These are phyloP conservation scores for Ocimum tenuiflorum DNA, from an alignment of 257 asterid genomes.

Conservation along the genomic window DNA sequence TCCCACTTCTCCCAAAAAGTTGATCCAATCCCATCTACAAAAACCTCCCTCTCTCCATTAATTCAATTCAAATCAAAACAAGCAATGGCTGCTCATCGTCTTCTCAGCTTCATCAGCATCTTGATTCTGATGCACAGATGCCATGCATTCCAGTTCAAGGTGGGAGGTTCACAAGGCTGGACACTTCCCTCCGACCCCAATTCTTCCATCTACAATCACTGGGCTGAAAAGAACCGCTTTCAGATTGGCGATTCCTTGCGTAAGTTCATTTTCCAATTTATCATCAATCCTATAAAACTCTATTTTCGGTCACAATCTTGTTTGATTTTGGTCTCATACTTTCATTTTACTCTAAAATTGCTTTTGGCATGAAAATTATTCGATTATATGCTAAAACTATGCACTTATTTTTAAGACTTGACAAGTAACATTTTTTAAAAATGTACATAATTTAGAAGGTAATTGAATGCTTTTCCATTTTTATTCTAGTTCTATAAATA, in stretches of 20 bases:
- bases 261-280: too few relatives aligned
- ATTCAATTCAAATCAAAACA: not conserved
- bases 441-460: too few relatives aligned
- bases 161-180: constrained; percentile 75
- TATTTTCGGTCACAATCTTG: too few relatives aligned
- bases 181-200: constrained; percentile 46
- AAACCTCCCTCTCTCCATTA: not conserved
- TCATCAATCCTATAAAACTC: too few relatives aligned
- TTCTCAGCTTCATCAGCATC: constrained; percentile 14
- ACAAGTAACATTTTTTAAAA: too few relatives aligned
- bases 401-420: too few relatives aligned
- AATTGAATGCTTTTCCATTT: too few relatives aligned
- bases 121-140: constrained; percentile 31
- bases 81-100: not conserved
- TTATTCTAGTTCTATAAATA: too few relatives aligned
- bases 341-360: too few relatives aligned
- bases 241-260: constrained; percentile 45
- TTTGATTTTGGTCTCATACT: too few relatives aligned
- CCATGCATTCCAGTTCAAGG: constrained; percentile 46
- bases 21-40: constrained; percentile 39
- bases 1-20: constrained; percentile 31
- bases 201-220: constrained; percentile 34
- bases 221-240: constrained; percentile 49
- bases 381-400: too few relatives aligned
- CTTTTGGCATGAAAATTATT: too few relatives aligned